phyloP scores from a whole-genome alignment of 2,329 filamentous ascomycete species.

The Aspergillus sp. region DNA sequence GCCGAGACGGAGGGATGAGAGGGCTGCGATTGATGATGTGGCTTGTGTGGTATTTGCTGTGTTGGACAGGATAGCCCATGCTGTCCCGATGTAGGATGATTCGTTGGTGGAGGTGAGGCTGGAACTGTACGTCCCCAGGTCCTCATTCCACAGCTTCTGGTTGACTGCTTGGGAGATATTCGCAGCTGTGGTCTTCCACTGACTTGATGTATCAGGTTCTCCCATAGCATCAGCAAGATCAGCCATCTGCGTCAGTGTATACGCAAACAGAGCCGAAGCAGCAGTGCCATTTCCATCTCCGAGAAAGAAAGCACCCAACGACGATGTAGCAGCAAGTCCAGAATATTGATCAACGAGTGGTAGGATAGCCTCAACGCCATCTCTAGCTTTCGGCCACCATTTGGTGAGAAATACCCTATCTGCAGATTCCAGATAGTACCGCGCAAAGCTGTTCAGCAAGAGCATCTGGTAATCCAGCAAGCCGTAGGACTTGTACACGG shows the following conservation, averaged over 20 bases:
- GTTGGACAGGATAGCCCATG: background rate
- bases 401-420: background rate
- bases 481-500: background rate
- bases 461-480: background rate
- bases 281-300: background rate
- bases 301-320: background rate
- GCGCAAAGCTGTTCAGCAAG: background rate
- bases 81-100: background rate
- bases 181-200: background rate
- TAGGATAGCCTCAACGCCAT: background rate
- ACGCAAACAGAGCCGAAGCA: too few species aligned
- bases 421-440: background rate
- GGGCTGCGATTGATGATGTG: background rate
- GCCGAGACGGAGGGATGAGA: background rate
- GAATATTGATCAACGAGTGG: background rate
- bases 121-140: background rate
- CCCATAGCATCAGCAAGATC: background rate
- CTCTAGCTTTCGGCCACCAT: background rate
- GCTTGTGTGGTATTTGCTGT: background rate
- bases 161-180: background rate
- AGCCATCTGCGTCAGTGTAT: background rate
- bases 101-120: background rate
- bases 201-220: background rate
- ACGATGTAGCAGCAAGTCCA: background rate
- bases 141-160: background rate